phyloP scores from a whole-genome alignment of 306 rosid genomes.

The Dryas alaskensis region DNA sequence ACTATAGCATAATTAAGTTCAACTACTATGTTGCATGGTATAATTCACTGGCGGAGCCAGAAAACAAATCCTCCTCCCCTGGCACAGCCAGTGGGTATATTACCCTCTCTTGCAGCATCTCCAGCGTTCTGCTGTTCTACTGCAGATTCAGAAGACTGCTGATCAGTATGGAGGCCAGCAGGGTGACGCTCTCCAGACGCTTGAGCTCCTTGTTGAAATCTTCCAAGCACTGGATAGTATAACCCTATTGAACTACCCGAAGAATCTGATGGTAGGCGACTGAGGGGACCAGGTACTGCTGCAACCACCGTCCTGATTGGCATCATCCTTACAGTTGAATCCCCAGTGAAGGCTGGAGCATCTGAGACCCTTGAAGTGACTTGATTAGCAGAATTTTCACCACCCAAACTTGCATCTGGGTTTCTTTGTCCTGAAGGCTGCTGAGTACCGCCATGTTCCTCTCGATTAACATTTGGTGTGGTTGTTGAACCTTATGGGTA shows the following conservation, averaged over 20 bases:
- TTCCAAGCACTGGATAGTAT: slow-evolving; percentile 83
- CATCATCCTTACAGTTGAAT: slow-evolving; percentile 68
- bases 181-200: slow-evolving; percentile 51
- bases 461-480: slow-evolving; percentile 48
- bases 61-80: slow-evolving; percentile 19
- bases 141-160: slow-evolving; percentile 38
- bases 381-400: slow-evolving; percentile 57
- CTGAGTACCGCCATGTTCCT: slow-evolving; percentile 55
- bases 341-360: slow-evolving; percentile 51
- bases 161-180: slow-evolving; percentile 32
- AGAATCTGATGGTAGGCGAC: slow-evolving; percentile 61
- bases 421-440: slow-evolving; percentile 59
- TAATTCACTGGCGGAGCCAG: background rate
- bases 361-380: slow-evolving; percentile 49
- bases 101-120: slow-evolving; percentile 75
- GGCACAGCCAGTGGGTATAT: slow-evolving; percentile 18
- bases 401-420: slow-evolving; percentile 36
- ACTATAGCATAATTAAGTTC: background rate
- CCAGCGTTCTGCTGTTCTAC: slow-evolving; percentile 48
- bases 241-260: slow-evolving; percentile 74
- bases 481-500: slow-evolving; percentile 59
- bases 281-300: slow-evolving; percentile 63
- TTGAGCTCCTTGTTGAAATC: slow-evolving; percentile 64
- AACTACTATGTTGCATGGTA: background rate
- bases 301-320: slow-evolving; percentile 91